These are phyloP conservation scores for Ceratocystis variospora DNA, from an alignment of 2,329 filamentous ascomycete species.

Conservation along the genomic window DNA sequence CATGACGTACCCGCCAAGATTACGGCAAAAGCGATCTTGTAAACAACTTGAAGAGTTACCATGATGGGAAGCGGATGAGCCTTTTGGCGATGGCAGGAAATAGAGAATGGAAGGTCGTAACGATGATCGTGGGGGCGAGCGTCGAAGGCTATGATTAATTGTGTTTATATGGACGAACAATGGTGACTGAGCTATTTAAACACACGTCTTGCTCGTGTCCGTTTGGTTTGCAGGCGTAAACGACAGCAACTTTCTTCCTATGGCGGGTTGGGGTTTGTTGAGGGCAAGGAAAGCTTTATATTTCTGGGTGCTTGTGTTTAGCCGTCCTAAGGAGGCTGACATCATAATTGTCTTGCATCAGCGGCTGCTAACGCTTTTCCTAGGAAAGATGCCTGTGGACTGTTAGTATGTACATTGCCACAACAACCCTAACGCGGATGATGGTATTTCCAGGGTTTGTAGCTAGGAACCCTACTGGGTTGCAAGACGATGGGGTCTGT, in stretches of 20 bases:
- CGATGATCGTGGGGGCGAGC: neutral
- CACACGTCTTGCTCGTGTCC: no score
- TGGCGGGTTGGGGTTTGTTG: no score
- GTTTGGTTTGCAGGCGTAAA: no score
- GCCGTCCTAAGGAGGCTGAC: neutral
- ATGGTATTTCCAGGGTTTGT: no score
- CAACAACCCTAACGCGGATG: no score
- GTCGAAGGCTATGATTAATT: neutral
- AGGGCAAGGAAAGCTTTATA: neutral
- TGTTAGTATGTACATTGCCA: neutral
- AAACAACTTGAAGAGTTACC: slow-evolving; percentile 8
- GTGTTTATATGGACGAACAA: no score
- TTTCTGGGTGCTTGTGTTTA: neutral
- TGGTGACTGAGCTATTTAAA: no score
- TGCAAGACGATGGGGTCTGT: no score
- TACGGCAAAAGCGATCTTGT: slow-evolving; percentile 8
- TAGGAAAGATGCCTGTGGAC: neutral
- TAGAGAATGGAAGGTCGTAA: neutral
- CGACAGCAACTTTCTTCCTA: no score
- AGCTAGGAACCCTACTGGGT: no score
- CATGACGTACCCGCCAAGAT: slow-evolving; percentile 11
- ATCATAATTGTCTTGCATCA: neutral
- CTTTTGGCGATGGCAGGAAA: neutral
- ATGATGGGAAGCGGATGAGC: neutral
- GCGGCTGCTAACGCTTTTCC: neutral